A percentile compares a stretch with the other conserved stretches of the same genome.
Conservation (phyloP, 2,329 filamentous ascomycete species). For the Bipolaris bicolor region DNA sequence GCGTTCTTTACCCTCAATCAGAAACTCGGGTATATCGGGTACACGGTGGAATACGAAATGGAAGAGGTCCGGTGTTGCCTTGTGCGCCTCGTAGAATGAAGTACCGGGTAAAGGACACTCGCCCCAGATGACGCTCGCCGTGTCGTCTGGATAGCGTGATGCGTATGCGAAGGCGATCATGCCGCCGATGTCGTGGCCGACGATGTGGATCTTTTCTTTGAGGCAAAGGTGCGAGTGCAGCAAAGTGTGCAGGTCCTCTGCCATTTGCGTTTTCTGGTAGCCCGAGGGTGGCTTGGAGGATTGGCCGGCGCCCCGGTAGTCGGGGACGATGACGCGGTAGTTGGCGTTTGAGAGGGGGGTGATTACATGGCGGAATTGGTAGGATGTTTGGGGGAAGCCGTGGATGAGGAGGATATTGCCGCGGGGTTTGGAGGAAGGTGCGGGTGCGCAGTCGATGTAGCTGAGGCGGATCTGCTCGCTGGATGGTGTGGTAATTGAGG, state of each 20-base stretch:
- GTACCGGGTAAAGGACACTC: constrained; percentile 7
- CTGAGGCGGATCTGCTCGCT: background rate
- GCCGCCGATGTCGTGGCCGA: constrained; percentile 58
- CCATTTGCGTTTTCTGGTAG: constrained; percentile 52
- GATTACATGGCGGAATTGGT: constrained; percentile 48
- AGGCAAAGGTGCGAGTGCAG: constrained; percentile 39
- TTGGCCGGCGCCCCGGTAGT: constrained; percentile 51
- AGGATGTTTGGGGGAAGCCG: constrained; percentile 56
- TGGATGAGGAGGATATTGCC: constrained; percentile 52
- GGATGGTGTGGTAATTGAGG: background rate
- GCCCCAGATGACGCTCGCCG: constrained; percentile 39
- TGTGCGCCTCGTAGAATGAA: background rate
- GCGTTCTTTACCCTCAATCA: constrained; percentile 17
- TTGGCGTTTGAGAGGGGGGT: constrained; percentile 41
- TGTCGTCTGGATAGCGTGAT: constrained; percentile 42
- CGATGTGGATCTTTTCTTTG: constrained; percentile 50
- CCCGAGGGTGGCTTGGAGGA: constrained; percentile 47
- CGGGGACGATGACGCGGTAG: constrained; percentile 51
- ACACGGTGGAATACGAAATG: constrained; percentile 7
- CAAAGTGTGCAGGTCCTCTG: constrained; percentile 48
- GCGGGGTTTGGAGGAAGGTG: background rate
- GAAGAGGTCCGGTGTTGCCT: background rate
- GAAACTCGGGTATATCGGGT: constrained; percentile 21
- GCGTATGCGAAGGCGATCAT: constrained; percentile 56
- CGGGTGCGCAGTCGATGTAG: background rate